These are phyloP conservation scores for Fusarium equiseti DNA, from an alignment of 2,329 filamentous ascomycete species.

Conservation along the genomic window DNA sequence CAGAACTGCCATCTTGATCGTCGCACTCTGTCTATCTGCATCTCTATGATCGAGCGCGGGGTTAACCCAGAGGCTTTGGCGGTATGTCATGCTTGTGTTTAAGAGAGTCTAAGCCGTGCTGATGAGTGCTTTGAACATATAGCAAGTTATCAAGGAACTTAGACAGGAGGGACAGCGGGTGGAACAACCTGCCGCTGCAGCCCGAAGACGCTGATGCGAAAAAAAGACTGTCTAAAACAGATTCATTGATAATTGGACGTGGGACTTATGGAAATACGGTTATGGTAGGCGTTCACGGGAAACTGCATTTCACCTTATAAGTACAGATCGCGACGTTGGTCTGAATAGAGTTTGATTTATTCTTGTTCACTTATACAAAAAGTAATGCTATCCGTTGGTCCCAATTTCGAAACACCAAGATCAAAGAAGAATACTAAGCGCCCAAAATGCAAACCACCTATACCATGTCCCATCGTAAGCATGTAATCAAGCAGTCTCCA, in stretches of 20 bases:
- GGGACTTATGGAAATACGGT: background rate
- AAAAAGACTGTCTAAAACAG: background rate
- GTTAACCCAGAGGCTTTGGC: constrained; percentile 96
- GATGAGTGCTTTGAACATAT: background rate
- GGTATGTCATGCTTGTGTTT: constrained; percentile 64
- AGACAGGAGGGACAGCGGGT: constrained; percentile 67
- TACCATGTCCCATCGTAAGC: constrained; percentile 24
- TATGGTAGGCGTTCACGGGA: constrained; percentile 28
- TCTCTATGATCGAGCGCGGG: constrained; percentile 96
- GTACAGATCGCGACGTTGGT: background rate
- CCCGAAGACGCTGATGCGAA: constrained; percentile 41
- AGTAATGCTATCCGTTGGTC: constrained; percentile 15
- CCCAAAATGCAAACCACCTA: constrained; percentile 30
- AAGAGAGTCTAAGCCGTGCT: background rate
- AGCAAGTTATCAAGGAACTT: constrained; percentile 72
- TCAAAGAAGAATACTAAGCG: constrained; percentile 22
- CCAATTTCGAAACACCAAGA: constrained; percentile 9
- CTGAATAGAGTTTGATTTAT: constrained; percentile 20
- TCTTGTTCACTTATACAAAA: constrained; percentile 17
- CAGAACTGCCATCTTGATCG: constrained; percentile 96
- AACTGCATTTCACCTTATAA: constrained; percentile 10
- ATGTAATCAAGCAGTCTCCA: constrained; percentile 20
- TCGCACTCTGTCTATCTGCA: constrained; percentile 91
- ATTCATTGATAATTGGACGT: background rate
- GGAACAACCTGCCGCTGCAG: constrained; percentile 56